Evolutionary conservation across 441 rosid species (phyloP).

Genomic region (Populus trichocarpa): DNA sequence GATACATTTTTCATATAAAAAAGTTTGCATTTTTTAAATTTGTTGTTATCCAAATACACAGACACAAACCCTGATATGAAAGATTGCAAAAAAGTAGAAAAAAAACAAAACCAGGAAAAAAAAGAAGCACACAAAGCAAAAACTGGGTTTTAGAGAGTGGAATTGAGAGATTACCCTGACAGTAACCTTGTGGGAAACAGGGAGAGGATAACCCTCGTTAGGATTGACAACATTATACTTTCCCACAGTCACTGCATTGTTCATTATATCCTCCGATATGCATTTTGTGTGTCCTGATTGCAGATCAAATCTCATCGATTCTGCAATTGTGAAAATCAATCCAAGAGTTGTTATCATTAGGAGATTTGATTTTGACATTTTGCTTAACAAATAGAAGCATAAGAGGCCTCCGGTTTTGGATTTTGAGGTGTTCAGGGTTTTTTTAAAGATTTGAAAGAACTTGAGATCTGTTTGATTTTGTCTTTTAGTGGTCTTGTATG

Average conservation of each 20-base stretch:
- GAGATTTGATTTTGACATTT: slow-evolving; percentile 23
- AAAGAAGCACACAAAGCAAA: no score
- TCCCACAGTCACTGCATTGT: slow-evolving; percentile 56
- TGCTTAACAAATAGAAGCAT: neutral
- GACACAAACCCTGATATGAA: neutral
- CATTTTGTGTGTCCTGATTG: slow-evolving; percentile 63
- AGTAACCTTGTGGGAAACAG: slow-evolving; percentile 51
- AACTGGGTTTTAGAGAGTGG: neutral
- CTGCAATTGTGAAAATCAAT: slow-evolving; percentile 21
- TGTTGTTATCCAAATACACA: neutral
- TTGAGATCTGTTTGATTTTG: neutral
- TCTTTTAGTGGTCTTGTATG: neutral
- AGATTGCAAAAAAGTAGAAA: neutral
- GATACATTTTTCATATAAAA: no score
- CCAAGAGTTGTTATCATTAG: slow-evolving; percentile 15
- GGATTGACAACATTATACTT: slow-evolving; percentile 57
- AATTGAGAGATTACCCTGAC: slow-evolving; percentile 45
- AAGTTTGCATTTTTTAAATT: no score
- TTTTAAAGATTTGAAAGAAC: neutral
- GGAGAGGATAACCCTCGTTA: slow-evolving; percentile 44
- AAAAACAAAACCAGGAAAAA: no score
- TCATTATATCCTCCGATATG: slow-evolving; percentile 77
- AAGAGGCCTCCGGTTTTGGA: neutral
- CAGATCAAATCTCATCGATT: slow-evolving; percentile 65
- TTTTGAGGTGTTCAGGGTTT: neutral